Base-by-base conservation (phyloP, 2,329 filamentous ascomycete species). In the Penicillium sp. region DNA sequence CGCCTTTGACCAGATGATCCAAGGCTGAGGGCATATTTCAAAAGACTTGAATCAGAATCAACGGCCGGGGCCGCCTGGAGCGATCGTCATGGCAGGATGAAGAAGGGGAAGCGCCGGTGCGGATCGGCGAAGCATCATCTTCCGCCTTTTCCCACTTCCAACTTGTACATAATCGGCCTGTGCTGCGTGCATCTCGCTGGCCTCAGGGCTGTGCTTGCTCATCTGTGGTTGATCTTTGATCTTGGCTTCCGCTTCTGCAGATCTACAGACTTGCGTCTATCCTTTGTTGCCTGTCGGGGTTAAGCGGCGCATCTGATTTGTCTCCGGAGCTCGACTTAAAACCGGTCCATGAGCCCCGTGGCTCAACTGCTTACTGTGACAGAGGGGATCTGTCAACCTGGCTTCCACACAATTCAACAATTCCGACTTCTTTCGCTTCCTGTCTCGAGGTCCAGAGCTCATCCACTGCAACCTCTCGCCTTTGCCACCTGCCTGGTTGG, bases 1-100 rank as follows among this genome's bases (percentile, higher is more conserved):
- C 82, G 57, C 89, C 90, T 69, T 95, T 96, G 69, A 96, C 86
- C 56, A 95, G 77, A 56, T 88, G 87, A 69, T 95, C 89, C 59
- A 94, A 74, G 45, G 63, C 71, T 60, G 81, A 76, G 52, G 77
- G 71, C 79, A 84, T 83, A 45, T 50, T 60, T 23, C 33, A 36
- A 34, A 25, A 31, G 26, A 28, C 9, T 5, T 22, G 18, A 30
- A 37, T 13, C 10, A 38, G 11, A 35, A 39, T 40, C 29, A 47
- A 50, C 48, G 58, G 58, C 55, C 59, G 52, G 52, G 40, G 48
- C 48, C 55, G 56, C 56, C 56, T 41, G 44, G 39, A 33, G 32
- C 41, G 44, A 45, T 38, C 39, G 30, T 58, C 52, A 57, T 50
- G 29, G 47, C 47, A 52, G 22, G 39, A 42, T 34, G 40, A 29